Percentiles rank a stretch among this genome's conserved stretches.
Conservation (phyloP, 2,329 filamentous ascomycete species). For the Alternaria sp. region DNA sequence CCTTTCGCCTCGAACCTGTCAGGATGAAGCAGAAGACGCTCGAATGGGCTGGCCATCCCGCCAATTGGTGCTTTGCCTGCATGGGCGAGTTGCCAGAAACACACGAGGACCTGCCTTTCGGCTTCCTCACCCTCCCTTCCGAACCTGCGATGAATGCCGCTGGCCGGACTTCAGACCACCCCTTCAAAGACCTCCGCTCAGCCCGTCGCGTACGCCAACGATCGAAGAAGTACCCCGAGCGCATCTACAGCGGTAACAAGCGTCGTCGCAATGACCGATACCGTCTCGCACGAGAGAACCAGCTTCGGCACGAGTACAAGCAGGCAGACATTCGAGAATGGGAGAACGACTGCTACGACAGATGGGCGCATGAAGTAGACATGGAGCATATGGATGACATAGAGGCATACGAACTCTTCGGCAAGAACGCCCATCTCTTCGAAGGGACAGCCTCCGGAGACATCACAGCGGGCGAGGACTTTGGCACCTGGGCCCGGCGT, state of each 20-base stretch:
- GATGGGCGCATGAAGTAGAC: neutral
- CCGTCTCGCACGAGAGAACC: neutral
- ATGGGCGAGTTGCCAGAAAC: neutral
- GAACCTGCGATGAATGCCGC: constrained; percentile 6
- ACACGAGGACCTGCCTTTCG: neutral
- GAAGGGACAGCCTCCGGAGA: neutral
- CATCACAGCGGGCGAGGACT: constrained; percentile 3
- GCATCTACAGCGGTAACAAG: neutral
- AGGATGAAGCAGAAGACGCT: neutral
- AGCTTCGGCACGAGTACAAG: neutral
- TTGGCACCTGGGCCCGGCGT: constrained; percentile 8
- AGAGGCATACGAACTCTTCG: neutral
- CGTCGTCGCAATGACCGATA: neutral
- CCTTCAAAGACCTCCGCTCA: neutral
- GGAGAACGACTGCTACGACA: neutral
- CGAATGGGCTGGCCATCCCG: neutral
- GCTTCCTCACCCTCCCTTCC: neutral
- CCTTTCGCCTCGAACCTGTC: neutral
- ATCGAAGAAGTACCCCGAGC: neutral
- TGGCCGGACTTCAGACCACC: constrained; percentile 3
- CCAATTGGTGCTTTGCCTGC: neutral
- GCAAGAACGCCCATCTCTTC: neutral
- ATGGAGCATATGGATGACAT: constrained; percentile 3
- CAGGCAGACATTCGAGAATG: neutral
- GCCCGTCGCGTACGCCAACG: neutral